A percentile compares a stretch with the other conserved stretches of the same genome.
Evolutionary conservation across 495 filamentous ascomycete genomes (phyloP).

Genomic region (Xylaria telfairii): DNA sequence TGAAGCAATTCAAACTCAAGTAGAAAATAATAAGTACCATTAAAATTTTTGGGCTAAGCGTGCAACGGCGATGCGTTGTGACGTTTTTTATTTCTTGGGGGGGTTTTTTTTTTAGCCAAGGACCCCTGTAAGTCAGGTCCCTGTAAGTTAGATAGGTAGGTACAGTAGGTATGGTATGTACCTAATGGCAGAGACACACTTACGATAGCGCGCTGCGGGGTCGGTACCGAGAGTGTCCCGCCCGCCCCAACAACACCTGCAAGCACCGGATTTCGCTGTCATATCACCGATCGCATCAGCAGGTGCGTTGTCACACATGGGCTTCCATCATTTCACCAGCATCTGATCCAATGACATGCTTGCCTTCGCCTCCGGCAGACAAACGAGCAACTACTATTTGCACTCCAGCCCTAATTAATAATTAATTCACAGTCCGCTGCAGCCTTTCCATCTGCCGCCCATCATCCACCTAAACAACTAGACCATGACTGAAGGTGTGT

Average conservation of each 20-base stretch:
- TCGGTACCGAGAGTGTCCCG: not conserved
- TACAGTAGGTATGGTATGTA: too few species aligned
- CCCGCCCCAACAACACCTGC: slow-evolving; percentile 11
- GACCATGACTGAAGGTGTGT: slow-evolving; percentile 35
- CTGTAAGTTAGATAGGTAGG: too few species aligned
- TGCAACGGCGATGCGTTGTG: not conserved
- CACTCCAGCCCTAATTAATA: slow-evolving; percentile 6
- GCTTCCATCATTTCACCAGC: slow-evolving; percentile 2
- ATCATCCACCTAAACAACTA: not conserved
- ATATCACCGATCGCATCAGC: not conserved
- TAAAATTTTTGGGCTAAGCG: not conserved
- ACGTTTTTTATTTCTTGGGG: not conserved
- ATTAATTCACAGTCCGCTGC: not conserved
- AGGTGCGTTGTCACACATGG: slow-evolving; percentile 18
- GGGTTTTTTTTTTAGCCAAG: not conserved
- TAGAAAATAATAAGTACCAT: not conserved
- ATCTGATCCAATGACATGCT: slow-evolving; percentile 8
- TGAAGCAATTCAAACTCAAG: not conserved
- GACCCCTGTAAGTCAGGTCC: too few species aligned
- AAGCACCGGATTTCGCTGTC: too few species aligned
- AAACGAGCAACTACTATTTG: not conserved
- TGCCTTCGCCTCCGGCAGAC: not conserved
- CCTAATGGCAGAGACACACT: not conserved
- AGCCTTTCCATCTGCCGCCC: not conserved
- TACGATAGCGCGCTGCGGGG: slow-evolving; percentile 5